phyloP scores from a whole-genome alignment of 2,329 filamentous ascomycete species.

The Ophiosphaerella herpotricha region DNA sequence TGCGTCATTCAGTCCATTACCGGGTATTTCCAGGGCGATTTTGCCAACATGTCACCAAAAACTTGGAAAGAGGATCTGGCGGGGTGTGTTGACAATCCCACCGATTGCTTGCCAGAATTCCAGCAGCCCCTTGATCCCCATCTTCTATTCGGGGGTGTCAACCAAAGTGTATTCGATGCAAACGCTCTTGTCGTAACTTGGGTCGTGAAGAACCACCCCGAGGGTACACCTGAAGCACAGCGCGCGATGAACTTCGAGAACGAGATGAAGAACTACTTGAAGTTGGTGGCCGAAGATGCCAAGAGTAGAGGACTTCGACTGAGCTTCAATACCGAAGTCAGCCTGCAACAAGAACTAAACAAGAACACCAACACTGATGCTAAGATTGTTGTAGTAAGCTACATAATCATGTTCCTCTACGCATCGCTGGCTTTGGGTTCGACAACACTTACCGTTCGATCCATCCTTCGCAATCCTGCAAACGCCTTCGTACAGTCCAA shows the following conservation, averaged over 20 bases:
- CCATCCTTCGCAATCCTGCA: conserved; percentile 79
- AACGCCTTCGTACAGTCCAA: conserved; percentile 92
- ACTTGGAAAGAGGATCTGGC: conserved; percentile 75
- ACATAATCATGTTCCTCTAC: conserved; percentile 98
- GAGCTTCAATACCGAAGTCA: conserved; percentile 95
- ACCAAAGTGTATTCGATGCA: conserved; percentile 69
- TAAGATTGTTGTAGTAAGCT: conserved; percentile 94
- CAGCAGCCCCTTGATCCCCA: conserved; percentile 85
- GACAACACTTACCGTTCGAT: conserved; percentile 75
- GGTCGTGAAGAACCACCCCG: conserved; percentile 86
- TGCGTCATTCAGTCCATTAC: conserved; percentile 95
- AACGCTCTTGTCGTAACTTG: conserved; percentile 86
- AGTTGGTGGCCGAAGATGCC: conserved; percentile 82
- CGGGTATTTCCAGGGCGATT: conserved; percentile 78
- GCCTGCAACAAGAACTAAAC: conserved; percentile 92
- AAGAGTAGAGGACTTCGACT: conserved; percentile 76
- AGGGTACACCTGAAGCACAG: conserved; percentile 71
- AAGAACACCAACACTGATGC: conserved; percentile 98
- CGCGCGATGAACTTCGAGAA: conserved; percentile 89
- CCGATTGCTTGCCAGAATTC: conserved; percentile 81
- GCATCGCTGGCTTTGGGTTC: conserved; percentile 91
- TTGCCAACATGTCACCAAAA: conserved; percentile 63
- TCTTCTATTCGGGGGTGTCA: conserved; percentile 83
- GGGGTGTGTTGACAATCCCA: conserved; percentile 77
- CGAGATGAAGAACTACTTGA: conserved; percentile 72